Evolutionary conservation across 2,329 filamentous ascomycete species (phyloP).

Genomic region (Exophiala viscosa): DNA sequence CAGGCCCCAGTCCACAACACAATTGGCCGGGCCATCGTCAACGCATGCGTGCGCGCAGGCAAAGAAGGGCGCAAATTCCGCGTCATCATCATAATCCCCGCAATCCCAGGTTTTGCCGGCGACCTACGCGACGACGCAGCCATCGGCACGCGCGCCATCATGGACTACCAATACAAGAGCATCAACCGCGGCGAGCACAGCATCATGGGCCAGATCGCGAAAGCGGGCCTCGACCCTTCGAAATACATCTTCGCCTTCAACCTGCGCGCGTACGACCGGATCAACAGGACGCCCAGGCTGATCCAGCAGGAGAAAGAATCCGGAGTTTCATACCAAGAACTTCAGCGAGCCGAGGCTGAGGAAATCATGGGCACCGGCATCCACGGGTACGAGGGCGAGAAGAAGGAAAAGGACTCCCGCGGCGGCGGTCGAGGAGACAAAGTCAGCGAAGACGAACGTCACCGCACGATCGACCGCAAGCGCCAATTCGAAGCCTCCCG

Average conservation of each 20-base stretch:
- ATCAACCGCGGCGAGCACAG: slow-evolving; percentile 89
- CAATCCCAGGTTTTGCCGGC: slow-evolving; percentile 89
- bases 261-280: slow-evolving; percentile 82
- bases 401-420: slow-evolving; percentile 29
- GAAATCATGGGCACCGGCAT: slow-evolving; percentile 77
- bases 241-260: slow-evolving; percentile 93
- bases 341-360: slow-evolving; percentile 83
- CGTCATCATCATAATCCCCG: slow-evolving; percentile 84
- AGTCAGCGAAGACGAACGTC: slow-evolving; percentile 36
- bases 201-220: slow-evolving; percentile 73
- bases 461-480: slow-evolving; percentile 46
- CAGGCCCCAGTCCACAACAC: slow-evolving; percentile 83
- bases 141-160: slow-evolving; percentile 83
- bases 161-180: slow-evolving; percentile 98
- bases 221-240: slow-evolving; percentile 30
- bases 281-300: slow-evolving; percentile 75
- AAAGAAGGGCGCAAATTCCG: slow-evolving; percentile 84
- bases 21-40: slow-evolving; percentile 83
- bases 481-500: slow-evolving; percentile 44
- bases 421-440: neutral
- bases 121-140: slow-evolving; percentile 81
- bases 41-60: slow-evolving; percentile 75
- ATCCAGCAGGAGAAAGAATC: slow-evolving; percentile 73
- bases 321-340: slow-evolving; percentile 77
- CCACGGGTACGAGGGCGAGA: slow-evolving; percentile 52